Evolutionary conservation across 371 early-diverging fungal genomes (phyloP).

Genomic region (Choanephora cucurbitarum): DNA sequence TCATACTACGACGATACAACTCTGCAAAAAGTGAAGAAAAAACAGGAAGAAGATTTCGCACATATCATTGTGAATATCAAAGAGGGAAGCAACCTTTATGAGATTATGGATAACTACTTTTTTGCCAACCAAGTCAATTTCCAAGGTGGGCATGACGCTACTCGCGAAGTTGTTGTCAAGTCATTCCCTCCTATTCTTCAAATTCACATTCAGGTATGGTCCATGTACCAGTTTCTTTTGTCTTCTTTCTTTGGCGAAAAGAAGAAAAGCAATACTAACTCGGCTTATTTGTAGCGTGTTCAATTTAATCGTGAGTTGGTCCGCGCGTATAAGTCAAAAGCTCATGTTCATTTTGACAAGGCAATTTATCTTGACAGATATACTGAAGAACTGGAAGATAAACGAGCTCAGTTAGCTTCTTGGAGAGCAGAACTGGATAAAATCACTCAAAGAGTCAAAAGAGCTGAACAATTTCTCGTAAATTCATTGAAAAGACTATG

Average conservation of each 20-base stretch:
- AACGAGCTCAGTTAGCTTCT: conserved; percentile 32
- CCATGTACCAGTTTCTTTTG: too few relatives aligned
- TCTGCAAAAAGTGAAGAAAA: conserved; percentile 30
- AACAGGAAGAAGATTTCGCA: conserved; percentile 64
- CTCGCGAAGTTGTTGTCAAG: conserved; percentile 52
- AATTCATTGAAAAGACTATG: conserved; percentile 2
- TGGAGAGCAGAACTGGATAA: conserved; percentile 39
- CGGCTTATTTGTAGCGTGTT: conserved; percentile 67
- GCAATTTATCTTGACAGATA: conserved; percentile 63
- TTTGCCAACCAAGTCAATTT: conserved; percentile 49
- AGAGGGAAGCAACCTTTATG: conserved; percentile 59
- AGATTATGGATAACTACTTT: conserved; percentile 67
- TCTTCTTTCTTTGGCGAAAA: too few relatives aligned
- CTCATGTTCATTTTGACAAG: conserved; percentile 57
- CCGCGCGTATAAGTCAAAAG: conserved; percentile 68
- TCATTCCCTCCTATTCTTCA: conserved; percentile 66
- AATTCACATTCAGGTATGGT: conserved; percentile 61
- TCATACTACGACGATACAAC: conserved; percentile 51
- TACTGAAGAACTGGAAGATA: conserved; percentile 31
- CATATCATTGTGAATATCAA: conserved; percentile 66
- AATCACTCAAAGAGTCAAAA: conserved; percentile 24
- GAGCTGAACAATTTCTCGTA: conserved; percentile 37
- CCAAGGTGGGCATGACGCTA: conserved; percentile 56
- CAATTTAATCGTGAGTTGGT: conserved; percentile 64
- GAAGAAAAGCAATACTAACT: too few relatives aligned